Evolutionary conservation across 208 protist genomes (phyloP).

Genomic region (Wallacemonas sp.): DNA sequence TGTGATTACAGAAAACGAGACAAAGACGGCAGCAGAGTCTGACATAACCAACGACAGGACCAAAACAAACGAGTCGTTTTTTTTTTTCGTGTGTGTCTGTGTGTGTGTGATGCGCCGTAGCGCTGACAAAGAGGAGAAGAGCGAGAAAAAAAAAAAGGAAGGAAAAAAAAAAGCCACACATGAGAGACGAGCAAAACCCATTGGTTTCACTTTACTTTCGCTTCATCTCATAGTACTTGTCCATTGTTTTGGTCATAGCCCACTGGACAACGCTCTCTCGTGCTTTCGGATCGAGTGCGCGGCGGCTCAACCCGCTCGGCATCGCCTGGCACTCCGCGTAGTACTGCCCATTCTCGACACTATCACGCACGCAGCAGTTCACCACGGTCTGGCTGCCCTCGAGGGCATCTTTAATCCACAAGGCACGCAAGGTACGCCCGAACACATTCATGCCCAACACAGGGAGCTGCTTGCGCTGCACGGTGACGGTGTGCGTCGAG

Average conservation of each 20-base stretch:
- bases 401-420: conserved; percentile 71
- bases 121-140: too few relatives aligned
- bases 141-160: too few relatives aligned
- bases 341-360: conserved; percentile 67
- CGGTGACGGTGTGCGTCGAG: background rate
- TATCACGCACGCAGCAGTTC: conserved; percentile 67
- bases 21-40: too few relatives aligned
- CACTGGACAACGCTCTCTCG: conserved; percentile 71
- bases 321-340: conserved; percentile 75
- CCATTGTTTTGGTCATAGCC: conserved; percentile 83
- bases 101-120: background rate
- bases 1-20: too few relatives aligned
- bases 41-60: too few relatives aligned
- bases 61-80: too few relatives aligned
- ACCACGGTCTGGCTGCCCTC: conserved; percentile 79
- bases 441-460: conserved; percentile 50
- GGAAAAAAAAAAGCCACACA: too few relatives aligned
- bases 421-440: conserved; percentile 57
- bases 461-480: conserved; percentile 29
- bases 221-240: conserved; percentile 65
- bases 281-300: conserved; percentile 50
- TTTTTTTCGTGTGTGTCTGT: background rate
- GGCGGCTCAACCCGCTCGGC: conserved; percentile 61
- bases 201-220: too few relatives aligned
- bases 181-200: too few relatives aligned